A percentile compares a stretch with the other conserved stretches of the same genome.
These are phyloP conservation scores for Psidium guajava DNA, from an alignment of 345 rosid genomes.

Conservation along the genomic window DNA sequence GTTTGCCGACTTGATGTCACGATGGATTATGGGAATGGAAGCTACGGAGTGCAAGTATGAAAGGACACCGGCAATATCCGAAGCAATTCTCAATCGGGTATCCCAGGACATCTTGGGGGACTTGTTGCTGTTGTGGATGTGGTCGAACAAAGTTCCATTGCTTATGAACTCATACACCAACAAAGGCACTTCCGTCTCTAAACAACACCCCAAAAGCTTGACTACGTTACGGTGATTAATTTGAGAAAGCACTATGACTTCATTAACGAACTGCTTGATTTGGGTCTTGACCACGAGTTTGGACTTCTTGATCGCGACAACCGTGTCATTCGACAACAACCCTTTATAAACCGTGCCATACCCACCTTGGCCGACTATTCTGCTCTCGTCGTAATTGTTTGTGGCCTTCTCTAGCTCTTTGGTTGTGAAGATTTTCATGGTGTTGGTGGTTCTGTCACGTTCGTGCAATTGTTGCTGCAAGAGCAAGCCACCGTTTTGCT, in stretches of 20 bases:
- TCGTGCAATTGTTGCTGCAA: conserved; percentile 11
- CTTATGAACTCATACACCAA: conserved; percentile 28
- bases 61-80: conserved; percentile 20
- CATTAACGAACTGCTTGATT: conserved; percentile 35
- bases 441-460: not conserved
- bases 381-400: conserved; percentile 14
- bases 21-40: conserved; percentile 19
- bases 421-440: conserved; percentile 14
- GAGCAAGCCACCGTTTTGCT: conserved; percentile 23
- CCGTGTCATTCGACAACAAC: conserved; percentile 9
- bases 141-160: conserved; percentile 34
- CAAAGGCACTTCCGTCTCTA: conserved; percentile 36
- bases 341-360: conserved; percentile 37
- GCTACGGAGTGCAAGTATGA: conserved; percentile 25
- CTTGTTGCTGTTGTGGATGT: conserved; percentile 13
- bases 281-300: conserved; percentile 21
- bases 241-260: conserved; percentile 30
- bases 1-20: conserved; percentile 33
- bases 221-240: conserved; percentile 40
- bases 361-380: conserved; percentile 29
- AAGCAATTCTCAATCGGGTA: conserved; percentile 21
- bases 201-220: conserved; percentile 32
- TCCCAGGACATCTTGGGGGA: conserved; percentile 17
- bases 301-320: conserved; percentile 38
- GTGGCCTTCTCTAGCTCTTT: conserved; percentile 30